Conservation (phyloP, 805 yeast genomes). For the Ogataea wickerhamii region DNA sequence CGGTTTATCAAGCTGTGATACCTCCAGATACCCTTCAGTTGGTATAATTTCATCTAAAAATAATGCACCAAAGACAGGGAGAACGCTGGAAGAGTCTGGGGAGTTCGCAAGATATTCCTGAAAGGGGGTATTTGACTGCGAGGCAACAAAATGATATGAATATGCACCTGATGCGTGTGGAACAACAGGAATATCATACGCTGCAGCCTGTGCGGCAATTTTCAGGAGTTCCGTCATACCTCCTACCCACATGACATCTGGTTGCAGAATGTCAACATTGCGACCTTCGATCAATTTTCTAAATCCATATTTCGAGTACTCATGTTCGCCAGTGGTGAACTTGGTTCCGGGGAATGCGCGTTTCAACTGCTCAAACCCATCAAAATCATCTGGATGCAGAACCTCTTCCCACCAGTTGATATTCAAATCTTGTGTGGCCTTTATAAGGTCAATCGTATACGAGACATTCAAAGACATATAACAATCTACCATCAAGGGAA, state of each 20-base stretch:
- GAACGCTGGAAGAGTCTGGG: constrained; percentile 36
- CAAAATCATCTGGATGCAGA: constrained; percentile 49
- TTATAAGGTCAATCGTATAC: constrained; percentile 44
- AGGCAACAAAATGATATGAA: constrained; percentile 47
- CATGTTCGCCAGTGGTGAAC: constrained; percentile 53
- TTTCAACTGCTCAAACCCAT: constrained; percentile 44
- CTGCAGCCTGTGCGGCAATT: constrained; percentile 47
- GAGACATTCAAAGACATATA: constrained; percentile 49
- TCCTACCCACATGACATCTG: constrained; percentile 54
- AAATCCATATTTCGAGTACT: constrained; percentile 49
- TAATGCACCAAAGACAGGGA: constrained; percentile 46
- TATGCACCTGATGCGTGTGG: constrained; percentile 55
- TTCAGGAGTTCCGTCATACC: constrained; percentile 47
- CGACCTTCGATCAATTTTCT: constrained; percentile 48
- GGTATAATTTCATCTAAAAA: constrained; percentile 49
- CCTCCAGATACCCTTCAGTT: constrained; percentile 39
- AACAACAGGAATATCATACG: constrained; percentile 50
- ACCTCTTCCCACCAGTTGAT: constrained; percentile 54
- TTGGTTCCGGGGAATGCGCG: constrained; percentile 45
- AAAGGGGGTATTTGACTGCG: constrained; percentile 49
- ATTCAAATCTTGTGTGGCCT: constrained; percentile 42
- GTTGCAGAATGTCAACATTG: constrained; percentile 46
- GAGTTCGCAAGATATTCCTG: constrained; percentile 51
- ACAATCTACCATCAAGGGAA: constrained; percentile 52
- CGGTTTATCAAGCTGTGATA: constrained; percentile 41